phyloP scores from a whole-genome alignment of 345 rosid genomes.

The Eucalyptus cloeziana region DNA sequence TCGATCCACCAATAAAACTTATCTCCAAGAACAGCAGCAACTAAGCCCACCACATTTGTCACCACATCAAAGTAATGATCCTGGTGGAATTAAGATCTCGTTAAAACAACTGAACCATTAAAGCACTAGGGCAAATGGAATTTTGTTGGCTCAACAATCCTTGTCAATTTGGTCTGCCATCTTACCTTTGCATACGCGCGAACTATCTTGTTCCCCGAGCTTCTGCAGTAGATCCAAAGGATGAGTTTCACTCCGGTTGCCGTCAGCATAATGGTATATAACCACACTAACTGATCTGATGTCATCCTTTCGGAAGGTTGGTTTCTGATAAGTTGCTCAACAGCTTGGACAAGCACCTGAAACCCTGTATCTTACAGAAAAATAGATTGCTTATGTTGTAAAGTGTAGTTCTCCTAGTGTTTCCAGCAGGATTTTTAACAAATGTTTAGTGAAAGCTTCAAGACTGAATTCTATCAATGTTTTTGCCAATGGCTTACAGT shows the following conservation, averaged over 20 bases:
- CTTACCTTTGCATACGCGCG: slow-evolving; percentile 7
- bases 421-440: not conserved
- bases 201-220: slow-evolving; percentile 6
- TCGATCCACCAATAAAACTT: slow-evolving; percentile 15
- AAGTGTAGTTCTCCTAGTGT: not conserved
- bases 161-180: not conserved
- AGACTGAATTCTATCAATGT: not conserved
- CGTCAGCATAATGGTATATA: slow-evolving; percentile 2
- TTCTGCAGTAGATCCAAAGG: slow-evolving; percentile 11
- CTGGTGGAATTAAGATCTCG: not conserved
- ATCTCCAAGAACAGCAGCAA: slow-evolving; percentile 8
- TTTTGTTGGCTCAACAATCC: not conserved
- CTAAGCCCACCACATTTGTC: slow-evolving; percentile 8
- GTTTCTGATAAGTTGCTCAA: not conserved
- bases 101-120: not conserved
- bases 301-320: not conserved
- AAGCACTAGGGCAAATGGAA: not conserved
- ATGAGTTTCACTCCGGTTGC: slow-evolving; percentile 3
- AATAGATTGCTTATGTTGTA: not conserved
- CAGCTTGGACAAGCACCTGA: not conserved
- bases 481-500: not conserved
- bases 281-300: not conserved
- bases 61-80: slow-evolving; percentile 16
- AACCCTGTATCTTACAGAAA: not conserved
- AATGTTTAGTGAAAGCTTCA: not conserved